These are phyloP conservation scores for Aspergillus luchuensis DNA, from an alignment of 2,329 filamentous ascomycete species.

Conservation along the genomic window DNA sequence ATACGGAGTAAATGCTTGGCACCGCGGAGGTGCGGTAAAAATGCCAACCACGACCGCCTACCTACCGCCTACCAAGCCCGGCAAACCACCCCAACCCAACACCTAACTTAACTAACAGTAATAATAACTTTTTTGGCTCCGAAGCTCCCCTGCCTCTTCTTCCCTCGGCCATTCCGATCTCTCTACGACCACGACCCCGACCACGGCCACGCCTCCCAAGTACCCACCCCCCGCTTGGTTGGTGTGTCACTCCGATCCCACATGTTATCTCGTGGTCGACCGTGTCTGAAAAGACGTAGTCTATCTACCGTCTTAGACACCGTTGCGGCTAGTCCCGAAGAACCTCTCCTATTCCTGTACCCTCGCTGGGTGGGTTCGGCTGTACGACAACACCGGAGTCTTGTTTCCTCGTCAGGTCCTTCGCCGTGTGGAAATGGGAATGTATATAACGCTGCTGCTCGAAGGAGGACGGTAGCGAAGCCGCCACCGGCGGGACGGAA, in stretches of 20 bases:
- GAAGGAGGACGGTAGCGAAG: not conserved
- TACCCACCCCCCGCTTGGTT: not conserved
- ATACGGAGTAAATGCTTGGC: not conserved
- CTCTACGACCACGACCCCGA: too few relatives aligned
- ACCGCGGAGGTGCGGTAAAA: too few relatives aligned
- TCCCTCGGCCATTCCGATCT: too few relatives aligned
- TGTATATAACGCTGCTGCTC: not conserved
- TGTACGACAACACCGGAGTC: slow-evolving; percentile 24
- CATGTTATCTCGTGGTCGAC: slow-evolving; percentile 48
- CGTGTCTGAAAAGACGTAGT: slow-evolving; percentile 44
- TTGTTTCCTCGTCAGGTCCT: slow-evolving; percentile 20
- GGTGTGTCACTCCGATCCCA: slow-evolving; percentile 21
- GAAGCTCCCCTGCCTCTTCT: too few relatives aligned
- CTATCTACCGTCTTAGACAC: slow-evolving; percentile 40
- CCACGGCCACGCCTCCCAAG: not conserved
- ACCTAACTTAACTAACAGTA: not conserved
- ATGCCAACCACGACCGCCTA: too few relatives aligned
- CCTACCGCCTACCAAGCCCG: too few relatives aligned
- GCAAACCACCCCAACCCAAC: too few relatives aligned
- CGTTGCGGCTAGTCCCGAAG: slow-evolving; percentile 40
- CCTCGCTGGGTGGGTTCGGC: slow-evolving; percentile 43
- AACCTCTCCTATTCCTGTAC: slow-evolving; percentile 51
- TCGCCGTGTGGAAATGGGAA: not conserved
- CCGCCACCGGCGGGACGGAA: not conserved
- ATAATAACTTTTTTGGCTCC: not conserved